Conservation (phyloP, 2,329 filamentous ascomycete species). For the Cladophialophora psammophila region DNA sequence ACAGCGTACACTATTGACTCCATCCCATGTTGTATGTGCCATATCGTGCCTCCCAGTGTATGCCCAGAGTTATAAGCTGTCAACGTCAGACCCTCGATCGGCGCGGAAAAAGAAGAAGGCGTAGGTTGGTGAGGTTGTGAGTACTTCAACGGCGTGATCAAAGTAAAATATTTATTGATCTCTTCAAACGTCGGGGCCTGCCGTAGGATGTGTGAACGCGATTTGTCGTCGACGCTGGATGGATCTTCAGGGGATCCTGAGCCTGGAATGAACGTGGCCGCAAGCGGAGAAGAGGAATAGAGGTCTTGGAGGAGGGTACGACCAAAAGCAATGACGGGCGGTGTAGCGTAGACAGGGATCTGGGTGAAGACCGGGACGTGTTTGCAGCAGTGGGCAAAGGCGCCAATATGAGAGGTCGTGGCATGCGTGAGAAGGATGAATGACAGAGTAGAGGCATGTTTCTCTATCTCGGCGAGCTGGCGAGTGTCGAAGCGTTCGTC, state of each 20-base stretch:
- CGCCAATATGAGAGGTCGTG: constrained; percentile 87
- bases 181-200: constrained; percentile 82
- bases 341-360: constrained; percentile 93
- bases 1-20: constrained; percentile 98
- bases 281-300: constrained; percentile 87
- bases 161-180: constrained; percentile 88
- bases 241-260: constrained; percentile 43
- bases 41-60: constrained; percentile 95
- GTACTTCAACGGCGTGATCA: constrained; percentile 93
- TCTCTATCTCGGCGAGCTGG: constrained; percentile 87
- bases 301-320: constrained; percentile 90
- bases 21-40: constrained; percentile 96
- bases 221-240: constrained; percentile 57
- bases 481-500: constrained; percentile 86
- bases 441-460: constrained; percentile 89
- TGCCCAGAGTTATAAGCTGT: constrained; percentile 97
- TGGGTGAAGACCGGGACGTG: constrained; percentile 89
- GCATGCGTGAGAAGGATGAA: constrained; percentile 94
- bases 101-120: constrained; percentile 84
- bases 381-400: constrained; percentile 96
- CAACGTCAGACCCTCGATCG: constrained; percentile 88
- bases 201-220: constrained; percentile 61
- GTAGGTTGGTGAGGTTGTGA: constrained; percentile 93
- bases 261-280: constrained; percentile 78
- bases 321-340: constrained; percentile 90